Evolutionary conservation across 495 filamentous ascomycete genomes (phyloP).

Genomic region (Hyaloscypha variabilis): DNA sequence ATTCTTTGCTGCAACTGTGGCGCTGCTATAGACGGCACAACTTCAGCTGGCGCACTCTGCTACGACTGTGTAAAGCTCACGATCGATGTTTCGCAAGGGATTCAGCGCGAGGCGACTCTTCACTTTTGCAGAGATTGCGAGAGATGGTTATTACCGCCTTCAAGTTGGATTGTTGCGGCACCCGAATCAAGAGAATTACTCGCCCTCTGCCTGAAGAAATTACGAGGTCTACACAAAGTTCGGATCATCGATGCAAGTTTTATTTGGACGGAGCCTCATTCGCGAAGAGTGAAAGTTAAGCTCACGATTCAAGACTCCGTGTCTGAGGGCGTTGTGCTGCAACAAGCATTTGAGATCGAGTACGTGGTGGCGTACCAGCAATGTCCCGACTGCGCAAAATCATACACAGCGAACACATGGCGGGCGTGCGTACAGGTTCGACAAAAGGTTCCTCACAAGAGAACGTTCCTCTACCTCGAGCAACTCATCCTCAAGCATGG

Average conservation of each 20-base stretch:
- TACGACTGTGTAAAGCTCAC: slow-evolving; percentile 92
- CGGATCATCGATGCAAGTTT: slow-evolving; percentile 94
- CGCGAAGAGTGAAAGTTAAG: slow-evolving; percentile 84
- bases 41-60: slow-evolving; percentile 84
- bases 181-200: slow-evolving; percentile 89
- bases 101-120: slow-evolving; percentile 81
- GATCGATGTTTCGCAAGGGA: slow-evolving; percentile 90
- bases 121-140: slow-evolving; percentile 92
- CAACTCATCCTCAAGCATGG: slow-evolving; percentile 93
- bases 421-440: slow-evolving; percentile 86
- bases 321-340: slow-evolving; percentile 78
- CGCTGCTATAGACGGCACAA: slow-evolving; percentile 89
- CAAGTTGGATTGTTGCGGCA: slow-evolving; percentile 77
- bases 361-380: slow-evolving; percentile 89
- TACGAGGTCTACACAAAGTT: slow-evolving; percentile 81
- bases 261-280: slow-evolving; percentile 98
- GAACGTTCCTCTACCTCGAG: slow-evolving; percentile 95
- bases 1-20: slow-evolving; percentile 97
- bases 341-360: slow-evolving; percentile 93
- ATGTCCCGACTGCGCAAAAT: slow-evolving; percentile 89
- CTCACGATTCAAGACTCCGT: slow-evolving; percentile 81
- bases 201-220: slow-evolving; percentile 81
- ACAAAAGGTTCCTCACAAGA: slow-evolving; percentile 96
- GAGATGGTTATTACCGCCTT: slow-evolving; percentile 87
- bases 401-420: slow-evolving; percentile 93